A percentile compares a stretch with the other conserved stretches of the same genome.
These are phyloP conservation scores for Sporothrix pseudoabietina DNA, from an alignment of 2,329 filamentous ascomycete genomes.

Conservation along the genomic window DNA sequence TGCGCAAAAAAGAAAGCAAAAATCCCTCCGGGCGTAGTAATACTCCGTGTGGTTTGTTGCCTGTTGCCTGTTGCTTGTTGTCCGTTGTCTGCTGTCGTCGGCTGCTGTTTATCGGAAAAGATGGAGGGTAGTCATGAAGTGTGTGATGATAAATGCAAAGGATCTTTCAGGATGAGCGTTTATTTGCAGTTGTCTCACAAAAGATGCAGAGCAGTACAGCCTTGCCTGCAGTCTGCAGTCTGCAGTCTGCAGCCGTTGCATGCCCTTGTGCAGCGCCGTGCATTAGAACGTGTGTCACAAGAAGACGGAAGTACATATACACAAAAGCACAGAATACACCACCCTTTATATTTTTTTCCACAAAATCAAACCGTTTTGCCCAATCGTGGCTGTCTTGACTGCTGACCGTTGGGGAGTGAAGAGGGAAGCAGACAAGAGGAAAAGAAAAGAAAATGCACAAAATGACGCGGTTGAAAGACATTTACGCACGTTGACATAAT, in stretches of 20 bases:
- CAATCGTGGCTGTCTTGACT: background rate
- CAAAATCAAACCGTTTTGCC: background rate
- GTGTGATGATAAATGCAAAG: background rate
- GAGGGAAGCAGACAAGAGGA: background rate
- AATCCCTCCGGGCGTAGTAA: background rate
- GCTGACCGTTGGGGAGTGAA: background rate
- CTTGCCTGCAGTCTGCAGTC: background rate
- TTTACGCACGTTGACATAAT: background rate
- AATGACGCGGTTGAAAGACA: background rate
- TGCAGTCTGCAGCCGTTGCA: background rate
- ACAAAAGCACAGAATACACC: background rate
- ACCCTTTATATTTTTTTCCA: background rate
- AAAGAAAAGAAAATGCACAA: background rate
- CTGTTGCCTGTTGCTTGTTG: background rate
- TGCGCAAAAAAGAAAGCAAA: background rate
- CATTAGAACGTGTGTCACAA: background rate
- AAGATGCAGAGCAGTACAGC: background rate
- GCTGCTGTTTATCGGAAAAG: background rate
- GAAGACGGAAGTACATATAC: no score
- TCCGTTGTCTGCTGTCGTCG: background rate
- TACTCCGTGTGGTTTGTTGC: background rate
- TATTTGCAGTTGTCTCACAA: background rate
- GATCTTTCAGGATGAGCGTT: background rate
- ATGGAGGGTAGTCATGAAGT: background rate
- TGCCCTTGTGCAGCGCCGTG: background rate